Percentiles rank a stretch among this genome's conserved stretches.
Evolutionary conservation across 1,139 yeast genomes (phyloP).

Genomic region (Candida albicans): DNA sequence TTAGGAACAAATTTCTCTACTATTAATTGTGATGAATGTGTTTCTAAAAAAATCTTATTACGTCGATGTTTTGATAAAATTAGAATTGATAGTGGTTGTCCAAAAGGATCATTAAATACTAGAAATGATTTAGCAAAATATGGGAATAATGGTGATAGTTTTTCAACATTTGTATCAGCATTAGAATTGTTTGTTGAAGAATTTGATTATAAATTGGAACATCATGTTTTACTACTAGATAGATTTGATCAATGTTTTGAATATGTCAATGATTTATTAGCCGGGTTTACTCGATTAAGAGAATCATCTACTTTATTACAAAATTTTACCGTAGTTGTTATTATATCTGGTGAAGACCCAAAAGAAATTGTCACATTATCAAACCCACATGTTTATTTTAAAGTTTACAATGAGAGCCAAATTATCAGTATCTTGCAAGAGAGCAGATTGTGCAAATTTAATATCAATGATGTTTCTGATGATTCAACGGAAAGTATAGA

Average conservation of each 20-base stretch:
- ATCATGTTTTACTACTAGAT: conserved; percentile 61
- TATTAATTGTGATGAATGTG: conserved; percentile 41
- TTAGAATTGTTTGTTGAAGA: conserved; percentile 38
- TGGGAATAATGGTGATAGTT: conserved; percentile 40
- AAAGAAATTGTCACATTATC: conserved; percentile 44
- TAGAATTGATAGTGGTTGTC: conserved; percentile 28
- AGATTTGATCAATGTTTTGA: conserved; percentile 58
- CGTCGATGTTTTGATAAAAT: conserved; percentile 37
- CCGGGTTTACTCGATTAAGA: conserved; percentile 47
- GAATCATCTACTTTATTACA: conserved; percentile 36
- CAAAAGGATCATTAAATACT: conserved; percentile 17
- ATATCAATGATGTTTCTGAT: conserved; percentile 25
- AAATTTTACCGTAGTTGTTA: conserved; percentile 33
- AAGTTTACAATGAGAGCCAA: conserved; percentile 45
- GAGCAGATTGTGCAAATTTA: conserved; percentile 29
- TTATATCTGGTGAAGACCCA: conserved; percentile 47
- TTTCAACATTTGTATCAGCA: conserved; percentile 45
- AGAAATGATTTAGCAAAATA: conserved; percentile 17
- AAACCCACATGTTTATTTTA: conserved; percentile 52
- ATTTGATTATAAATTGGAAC: conserved; percentile 27
- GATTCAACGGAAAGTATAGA: conserved; percentile 19
- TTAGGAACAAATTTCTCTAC: conserved; percentile 26
- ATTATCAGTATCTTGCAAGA: conserved; percentile 35
- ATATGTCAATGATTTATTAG: conserved; percentile 41
- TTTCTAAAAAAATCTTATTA: conserved; percentile 38